phyloP scores from a whole-genome alignment of 2,329 filamentous ascomycete genomes.

The Colletotrichum cordylinicola region DNA sequence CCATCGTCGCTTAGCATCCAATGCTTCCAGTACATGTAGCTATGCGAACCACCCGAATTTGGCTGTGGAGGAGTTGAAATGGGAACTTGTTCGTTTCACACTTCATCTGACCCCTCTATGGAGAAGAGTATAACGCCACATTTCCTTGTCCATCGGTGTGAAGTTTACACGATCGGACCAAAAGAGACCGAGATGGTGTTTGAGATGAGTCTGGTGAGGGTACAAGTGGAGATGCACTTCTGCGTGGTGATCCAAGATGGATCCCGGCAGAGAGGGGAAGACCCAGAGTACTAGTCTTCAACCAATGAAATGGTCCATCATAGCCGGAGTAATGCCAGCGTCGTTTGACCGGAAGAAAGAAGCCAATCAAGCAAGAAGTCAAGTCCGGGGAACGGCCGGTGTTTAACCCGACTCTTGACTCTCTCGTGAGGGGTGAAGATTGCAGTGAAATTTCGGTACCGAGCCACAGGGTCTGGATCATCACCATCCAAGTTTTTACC shows the following conservation, averaged over 20 bases:
- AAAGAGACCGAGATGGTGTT: neutral
- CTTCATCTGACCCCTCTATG: neutral
- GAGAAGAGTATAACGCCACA: neutral
- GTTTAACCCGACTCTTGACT: neutral
- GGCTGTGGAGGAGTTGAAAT: neutral
- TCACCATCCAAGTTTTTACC: neutral
- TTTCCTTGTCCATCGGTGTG: neutral
- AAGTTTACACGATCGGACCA: neutral
- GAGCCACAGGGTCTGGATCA: too few relatives aligned
- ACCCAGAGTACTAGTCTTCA: neutral
- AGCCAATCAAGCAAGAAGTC: neutral
- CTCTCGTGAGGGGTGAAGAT: neutral
- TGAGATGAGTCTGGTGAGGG: neutral
- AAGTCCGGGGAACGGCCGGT: neutral
- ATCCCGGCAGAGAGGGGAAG: neutral
- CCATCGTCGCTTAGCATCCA: neutral
- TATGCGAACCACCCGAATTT: accelerated
- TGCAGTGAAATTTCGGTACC: too few relatives aligned
- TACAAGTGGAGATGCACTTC: neutral
- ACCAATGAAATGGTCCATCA: neutral
- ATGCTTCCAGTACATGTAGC: accelerated
- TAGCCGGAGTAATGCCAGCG: neutral
- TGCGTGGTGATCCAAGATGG: neutral
- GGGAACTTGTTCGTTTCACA: neutral
- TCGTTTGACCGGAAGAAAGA: neutral